phyloP scores from a whole-genome alignment of 352 stramenopile species.

The Pythium utonaiense region DNA sequence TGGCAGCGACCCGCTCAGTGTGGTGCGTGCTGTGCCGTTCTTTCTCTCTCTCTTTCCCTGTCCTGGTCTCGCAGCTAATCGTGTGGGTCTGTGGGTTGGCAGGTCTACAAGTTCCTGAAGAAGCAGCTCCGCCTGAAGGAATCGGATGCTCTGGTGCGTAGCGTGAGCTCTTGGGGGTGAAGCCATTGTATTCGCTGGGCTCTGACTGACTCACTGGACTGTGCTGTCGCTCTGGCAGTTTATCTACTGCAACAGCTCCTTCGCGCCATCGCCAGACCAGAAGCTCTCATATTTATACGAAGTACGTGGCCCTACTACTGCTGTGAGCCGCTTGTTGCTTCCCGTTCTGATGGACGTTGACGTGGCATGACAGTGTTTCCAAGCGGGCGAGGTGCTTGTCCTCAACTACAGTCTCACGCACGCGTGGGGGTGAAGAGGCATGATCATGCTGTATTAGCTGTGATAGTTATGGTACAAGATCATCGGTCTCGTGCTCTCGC shows the following conservation, averaged over 20 bases:
- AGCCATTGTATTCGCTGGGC: background rate
- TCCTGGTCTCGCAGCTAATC: background rate
- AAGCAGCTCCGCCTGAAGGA: constrained; percentile 83
- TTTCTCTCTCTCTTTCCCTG: no score
- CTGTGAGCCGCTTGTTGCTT: no score
- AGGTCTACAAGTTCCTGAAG: constrained; percentile 84
- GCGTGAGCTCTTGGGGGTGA: background rate
- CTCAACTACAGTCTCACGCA: constrained; percentile 87
- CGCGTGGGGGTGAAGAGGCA: constrained; percentile 58
- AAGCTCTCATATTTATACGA: constrained; percentile 73
- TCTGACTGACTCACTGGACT: background rate
- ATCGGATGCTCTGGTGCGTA: constrained; percentile 56
- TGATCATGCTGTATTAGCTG: background rate
- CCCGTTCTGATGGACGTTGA: background rate
- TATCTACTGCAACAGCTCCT: constrained; percentile 87
- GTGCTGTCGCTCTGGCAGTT: constrained; percentile 39
- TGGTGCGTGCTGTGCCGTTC: constrained; percentile 40
- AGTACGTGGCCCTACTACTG: constrained; percentile 25
- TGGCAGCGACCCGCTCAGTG: constrained; percentile 65
- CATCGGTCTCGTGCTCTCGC: background rate
- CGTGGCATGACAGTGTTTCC: constrained; percentile 55
- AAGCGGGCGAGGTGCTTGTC: constrained; percentile 74
- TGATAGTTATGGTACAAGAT: constrained; percentile 7
- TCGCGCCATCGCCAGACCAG: constrained; percentile 79
- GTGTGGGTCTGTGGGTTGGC: background rate